Evolutionary conservation across 352 stramenopile genomes (phyloP), one percentile per base, ranked within the genome.

Genomic region (Phytophthora pluvialis): DNA sequence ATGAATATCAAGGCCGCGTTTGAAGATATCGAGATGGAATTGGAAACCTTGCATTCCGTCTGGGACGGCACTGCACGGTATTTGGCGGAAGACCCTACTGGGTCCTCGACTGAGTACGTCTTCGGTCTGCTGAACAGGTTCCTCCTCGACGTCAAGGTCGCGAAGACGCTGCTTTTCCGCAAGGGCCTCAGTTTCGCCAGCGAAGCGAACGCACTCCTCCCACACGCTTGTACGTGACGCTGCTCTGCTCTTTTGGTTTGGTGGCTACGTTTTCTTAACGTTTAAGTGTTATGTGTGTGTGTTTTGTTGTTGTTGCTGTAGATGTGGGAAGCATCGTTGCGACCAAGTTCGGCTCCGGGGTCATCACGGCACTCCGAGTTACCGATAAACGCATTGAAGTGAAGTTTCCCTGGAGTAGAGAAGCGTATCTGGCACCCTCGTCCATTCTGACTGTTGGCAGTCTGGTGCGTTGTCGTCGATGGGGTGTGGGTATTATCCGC

Each of bases 61-160:
- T 94, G 83, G 86, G 82, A 91, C 47, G 70, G 72, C 12, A 90
- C 78, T 1, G 82, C 83, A 32, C 46, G 76, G 12, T 94, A 94
- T 65, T 44, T 94, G 12, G 86, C 83, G 3, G 86, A 94, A 75
- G 75, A 87, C 26, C 61, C 79, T 11, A 56, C 54, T 3, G 67
- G 61, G 2, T 88, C 80, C 13, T 87, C 83, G 13, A 92, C 86
- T 6, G 82, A 93, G 44, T 92, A 93, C 49, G 80, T 88, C 0
- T 78, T 93, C 12, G 73, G 67, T 7, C 60, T 94, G 1, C 57
- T 94, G 9, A 81, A 94, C 59, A 75, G 83, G 9, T 93, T 94
- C 53, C 58, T 90, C 16, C 53, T 94, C 11, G 86, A 94, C 49
- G 83, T 94, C 26, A 90, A 90, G 55, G 80, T 92, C 6, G 81